Base-by-base conservation (phyloP, 495 filamentous ascomycete genomes). In the Aspergillus ostianus region DNA sequence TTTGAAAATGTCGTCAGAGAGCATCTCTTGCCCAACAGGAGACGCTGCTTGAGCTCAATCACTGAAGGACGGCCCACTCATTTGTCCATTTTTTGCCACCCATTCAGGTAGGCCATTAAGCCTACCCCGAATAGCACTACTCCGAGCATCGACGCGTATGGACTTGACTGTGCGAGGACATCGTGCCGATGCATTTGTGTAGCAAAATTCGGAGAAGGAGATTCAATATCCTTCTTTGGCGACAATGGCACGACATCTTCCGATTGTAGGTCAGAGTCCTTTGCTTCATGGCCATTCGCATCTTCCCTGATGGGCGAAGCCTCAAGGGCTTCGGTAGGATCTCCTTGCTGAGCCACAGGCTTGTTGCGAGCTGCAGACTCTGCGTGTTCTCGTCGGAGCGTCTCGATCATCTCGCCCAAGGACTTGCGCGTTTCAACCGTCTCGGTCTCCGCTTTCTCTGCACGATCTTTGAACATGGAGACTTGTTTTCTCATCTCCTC, bases 51-150 rank as follows among this genome's bases (percentile, higher is more conserved):
- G 12, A 21, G 30, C 47, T 52, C 29, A 49, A 27, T 13, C 20
- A 45, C 53, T 56, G 47, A 18, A 52, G 44, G 56, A 55, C 47
- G 36, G 36, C 36, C 3, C 50, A 56, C 56, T 80, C 71, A 87
- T 72, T 83, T 81, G 58, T 87, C 85, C 61, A 83, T 75, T 67
- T 84, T 85, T 72, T 90, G 86, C 88, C 89, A 95, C 47, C 87
- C 88, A 70, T 98, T 98, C 62, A 98, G 78, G 75, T 91, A 96
- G 47, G 90, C 90, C 94, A 98, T 98, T 52, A 97, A 70, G 29
- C 91, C 89, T 67, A 97, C 87, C 17, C 94, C 94, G 62, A 97
- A 72, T 50, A 97, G 73, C 52, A 98, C 91, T 6, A 98, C 93
- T 6, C 91, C 90, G 21, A 97, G 74, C 78, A 96, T 92, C 7